Evolutionary conservation across 2,329 filamentous ascomycete genomes (phyloP), one percentile per base, ranked within the genome.

Genomic region (Monilinia polystroma): DNA sequence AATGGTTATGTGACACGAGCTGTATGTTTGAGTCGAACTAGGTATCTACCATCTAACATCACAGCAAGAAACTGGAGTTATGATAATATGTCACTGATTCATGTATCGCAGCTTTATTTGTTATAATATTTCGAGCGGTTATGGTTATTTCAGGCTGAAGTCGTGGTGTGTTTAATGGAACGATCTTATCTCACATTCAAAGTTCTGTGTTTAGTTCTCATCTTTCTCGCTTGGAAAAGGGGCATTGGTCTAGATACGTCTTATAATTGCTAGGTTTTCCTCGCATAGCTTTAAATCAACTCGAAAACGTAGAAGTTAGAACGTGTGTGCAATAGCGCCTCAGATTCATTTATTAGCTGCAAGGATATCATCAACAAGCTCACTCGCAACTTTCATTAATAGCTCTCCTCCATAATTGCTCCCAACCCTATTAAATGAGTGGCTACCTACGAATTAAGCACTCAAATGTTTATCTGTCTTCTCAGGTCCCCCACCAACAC

Each of bases 401-500:
- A 29, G 20, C n/a, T 23, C n/a, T 43, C 23, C 60, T 35, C 16
- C 29, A 23, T 29, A 35, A 38, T 23, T 49, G 26, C 29, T 23
- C 20, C 43, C 20, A 49, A 2, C 29, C 4, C 20, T 20, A 35
- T 60, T 23, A 38, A 35, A 4, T 23, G 6, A 12, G 32, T 35
- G 32, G 32, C n/a, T 10, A 18, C 2, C 4, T 26, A 41, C n/a
- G 7, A 45, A 5, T 60, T 10, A 66, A 54, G 56, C 85, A 68
- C 96, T 85, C 69, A 97, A 80, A 75, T 89, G 88, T 76, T 94
- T 85, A 20, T 94, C 85, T 5, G 92, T 91, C 82, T 87, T 91
- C 70, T 90, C 80, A 0, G 95, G 95, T 0, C 94, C 95, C 77
- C 96, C 92, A 1, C 95, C 95, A 54, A 99, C 95, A 63, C 89